Conservation (phyloP, 176 grass and related monocot species). For the Thinopyrum elongatum region DNA sequence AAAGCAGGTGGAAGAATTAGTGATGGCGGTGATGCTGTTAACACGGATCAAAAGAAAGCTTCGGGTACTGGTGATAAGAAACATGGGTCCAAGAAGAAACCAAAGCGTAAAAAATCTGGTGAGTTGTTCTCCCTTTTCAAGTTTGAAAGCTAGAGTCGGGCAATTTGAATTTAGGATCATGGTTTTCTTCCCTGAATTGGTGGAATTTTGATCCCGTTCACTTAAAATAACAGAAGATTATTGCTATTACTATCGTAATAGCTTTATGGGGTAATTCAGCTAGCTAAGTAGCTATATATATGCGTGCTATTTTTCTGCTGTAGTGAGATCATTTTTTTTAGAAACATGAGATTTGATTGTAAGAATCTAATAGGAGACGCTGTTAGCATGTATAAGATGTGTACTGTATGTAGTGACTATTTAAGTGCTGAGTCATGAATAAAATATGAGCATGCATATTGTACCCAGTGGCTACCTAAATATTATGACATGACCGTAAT, state of each 20-base stretch:
- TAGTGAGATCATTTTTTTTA: not conserved
- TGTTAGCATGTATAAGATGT: not conserved
- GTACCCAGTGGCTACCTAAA: not conserved
- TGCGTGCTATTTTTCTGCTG: not conserved
- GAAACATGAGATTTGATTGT: not conserved
- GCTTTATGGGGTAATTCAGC: not conserved
- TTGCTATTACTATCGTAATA: not conserved
- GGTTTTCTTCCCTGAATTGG: not conserved
- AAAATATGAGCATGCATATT: conserved; percentile 9
- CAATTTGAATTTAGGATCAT: not conserved
- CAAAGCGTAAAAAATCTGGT: conserved; percentile 72
- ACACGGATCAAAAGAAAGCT: conserved; percentile 40
- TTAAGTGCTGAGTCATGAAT: not conserved
- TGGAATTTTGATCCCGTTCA: not conserved
- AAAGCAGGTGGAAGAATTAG: conserved; percentile 22
- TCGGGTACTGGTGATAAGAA: conserved; percentile 61
- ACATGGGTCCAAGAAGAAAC: conserved; percentile 68
- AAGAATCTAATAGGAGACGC: not conserved
- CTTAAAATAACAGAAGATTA: conserved; percentile 8
- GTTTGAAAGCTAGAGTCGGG: not conserved
- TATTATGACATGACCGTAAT: conserved; percentile 4
- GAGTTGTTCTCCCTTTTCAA: conserved; percentile 23
- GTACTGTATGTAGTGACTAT: not conserved
- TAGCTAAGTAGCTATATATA: not conserved
- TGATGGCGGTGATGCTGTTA: not conserved